phyloP scores from a whole-genome alignment of 1,284 basidiomycete genomes.

The Heterobasidion occidentale region DNA sequence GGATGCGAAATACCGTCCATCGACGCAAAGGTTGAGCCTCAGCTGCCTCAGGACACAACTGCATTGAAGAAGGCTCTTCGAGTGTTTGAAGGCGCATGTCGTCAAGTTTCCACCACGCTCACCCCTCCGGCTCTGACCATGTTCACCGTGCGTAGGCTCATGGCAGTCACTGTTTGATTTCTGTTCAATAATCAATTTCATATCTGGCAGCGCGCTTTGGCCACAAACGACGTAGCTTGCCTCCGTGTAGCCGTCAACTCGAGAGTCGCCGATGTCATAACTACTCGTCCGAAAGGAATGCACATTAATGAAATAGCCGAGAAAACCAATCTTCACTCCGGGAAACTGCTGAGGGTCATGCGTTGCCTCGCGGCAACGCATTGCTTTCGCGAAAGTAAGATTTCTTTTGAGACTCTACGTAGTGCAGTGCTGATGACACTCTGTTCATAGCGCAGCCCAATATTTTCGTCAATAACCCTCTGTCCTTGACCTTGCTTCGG shows the following conservation, averaged over 20 bases:
- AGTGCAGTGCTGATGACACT: background rate
- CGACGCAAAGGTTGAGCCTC: background rate
- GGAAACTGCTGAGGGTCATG: conserved; percentile 27
- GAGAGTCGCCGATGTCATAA: conserved; percentile 24
- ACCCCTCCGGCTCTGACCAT: background rate
- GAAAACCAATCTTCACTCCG: conserved; percentile 19
- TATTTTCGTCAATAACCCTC: conserved; percentile 18
- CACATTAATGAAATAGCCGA: conserved; percentile 21
- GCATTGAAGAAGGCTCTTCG: background rate
- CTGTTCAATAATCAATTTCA: too few relatives aligned
- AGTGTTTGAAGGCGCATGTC: background rate
- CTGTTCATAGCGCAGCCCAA: conserved; percentile 9
- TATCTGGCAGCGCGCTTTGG: background rate
- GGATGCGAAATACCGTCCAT: background rate
- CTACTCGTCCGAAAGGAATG: conserved; percentile 21
- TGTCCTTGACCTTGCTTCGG: conserved; percentile 14
- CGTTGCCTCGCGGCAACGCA: conserved; percentile 28
- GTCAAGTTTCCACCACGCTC: background rate
- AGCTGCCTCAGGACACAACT: background rate
- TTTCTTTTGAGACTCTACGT: background rate
- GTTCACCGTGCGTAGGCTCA: background rate
- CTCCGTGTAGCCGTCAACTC: conserved; percentile 12
- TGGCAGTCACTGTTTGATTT: background rate
- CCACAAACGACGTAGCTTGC: background rate
- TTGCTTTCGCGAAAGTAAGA: conserved; percentile 29